Evolutionary conservation across 1,139 yeast species (phyloP).

Genomic region (Kodamaea fungicola): DNA sequence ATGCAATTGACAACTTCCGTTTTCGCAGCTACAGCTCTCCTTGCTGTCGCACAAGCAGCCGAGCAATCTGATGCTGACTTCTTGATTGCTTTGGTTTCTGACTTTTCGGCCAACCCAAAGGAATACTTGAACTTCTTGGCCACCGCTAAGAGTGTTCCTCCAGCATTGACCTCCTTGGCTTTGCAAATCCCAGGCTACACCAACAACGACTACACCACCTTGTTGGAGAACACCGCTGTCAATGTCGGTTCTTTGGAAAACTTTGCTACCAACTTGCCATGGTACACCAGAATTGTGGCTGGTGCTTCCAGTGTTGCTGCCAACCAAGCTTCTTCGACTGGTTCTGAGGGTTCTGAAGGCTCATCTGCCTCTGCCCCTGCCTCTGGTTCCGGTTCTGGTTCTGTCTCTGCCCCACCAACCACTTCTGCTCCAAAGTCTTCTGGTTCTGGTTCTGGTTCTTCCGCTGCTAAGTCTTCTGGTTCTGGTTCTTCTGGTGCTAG

Average conservation of each 20-base stretch:
- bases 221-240: constrained; percentile 24
- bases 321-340: constrained; percentile 10
- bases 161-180: constrained; percentile 35
- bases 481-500: constrained; percentile 10
- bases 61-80: constrained; percentile 29
- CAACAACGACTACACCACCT: constrained; percentile 39
- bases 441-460: constrained; percentile 6
- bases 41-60: constrained; percentile 21
- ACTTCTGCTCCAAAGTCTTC: constrained; percentile 6
- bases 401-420: constrained; percentile 6
- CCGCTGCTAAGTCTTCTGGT: constrained; percentile 6
- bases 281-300: constrained; percentile 35
- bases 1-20: constrained; percentile 19
- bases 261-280: constrained; percentile 42
- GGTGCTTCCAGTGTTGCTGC: constrained; percentile 12
- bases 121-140: constrained; percentile 28
- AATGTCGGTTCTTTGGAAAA: constrained; percentile 23
- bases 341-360: constrained; percentile 3
- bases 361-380: constrained; percentile 3
- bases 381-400: constrained; percentile 5
- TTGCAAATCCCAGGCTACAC: constrained; percentile 36
- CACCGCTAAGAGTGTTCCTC: constrained; percentile 34
- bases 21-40: constrained; percentile 9
- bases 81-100: constrained; percentile 40
- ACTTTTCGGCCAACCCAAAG: constrained; percentile 23